Percentiles rank a stretch among this genome's conserved stretches.
Conservation (phyloP, 345 rosid species). For the Syzygium aromaticum region DNA sequence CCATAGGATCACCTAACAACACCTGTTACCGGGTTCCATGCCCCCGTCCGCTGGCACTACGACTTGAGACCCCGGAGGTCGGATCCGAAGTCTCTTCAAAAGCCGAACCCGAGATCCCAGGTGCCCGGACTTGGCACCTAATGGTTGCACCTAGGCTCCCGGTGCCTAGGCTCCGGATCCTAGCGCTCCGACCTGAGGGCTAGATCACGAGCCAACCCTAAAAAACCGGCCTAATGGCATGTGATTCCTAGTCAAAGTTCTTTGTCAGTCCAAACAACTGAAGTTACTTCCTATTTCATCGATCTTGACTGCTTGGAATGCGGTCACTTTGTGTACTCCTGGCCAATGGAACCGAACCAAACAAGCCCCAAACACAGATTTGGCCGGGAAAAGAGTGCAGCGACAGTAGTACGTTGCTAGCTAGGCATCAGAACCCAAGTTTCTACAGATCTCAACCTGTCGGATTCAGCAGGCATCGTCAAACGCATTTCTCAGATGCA, state of each 20-base stretch:
- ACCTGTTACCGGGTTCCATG: not conserved
- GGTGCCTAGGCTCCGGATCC: not conserved
- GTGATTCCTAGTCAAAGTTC: not conserved
- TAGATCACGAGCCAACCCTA: not conserved
- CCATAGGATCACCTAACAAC: not conserved
- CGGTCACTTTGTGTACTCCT: not conserved
- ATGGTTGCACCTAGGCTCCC: not conserved
- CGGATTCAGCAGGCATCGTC: not conserved
- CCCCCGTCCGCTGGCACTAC: not conserved
- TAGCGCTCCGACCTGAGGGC: not conserved
- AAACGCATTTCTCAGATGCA: not conserved
- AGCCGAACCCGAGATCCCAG: not conserved
- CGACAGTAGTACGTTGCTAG: not conserved
- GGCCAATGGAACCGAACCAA: not conserved
- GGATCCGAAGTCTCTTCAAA: not conserved
- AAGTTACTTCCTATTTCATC: not conserved
- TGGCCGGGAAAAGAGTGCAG: not conserved
- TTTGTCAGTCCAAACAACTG: not conserved
- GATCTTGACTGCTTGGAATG: not conserved
- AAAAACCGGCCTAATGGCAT: not conserved
- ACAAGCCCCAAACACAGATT: not conserved
- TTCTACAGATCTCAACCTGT: not conserved
- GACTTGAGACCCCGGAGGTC: not conserved
- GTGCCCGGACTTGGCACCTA: not conserved
- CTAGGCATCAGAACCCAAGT: not conserved